Conservation (phyloP, 306 rosid species). For the Malus domestica region DNA sequence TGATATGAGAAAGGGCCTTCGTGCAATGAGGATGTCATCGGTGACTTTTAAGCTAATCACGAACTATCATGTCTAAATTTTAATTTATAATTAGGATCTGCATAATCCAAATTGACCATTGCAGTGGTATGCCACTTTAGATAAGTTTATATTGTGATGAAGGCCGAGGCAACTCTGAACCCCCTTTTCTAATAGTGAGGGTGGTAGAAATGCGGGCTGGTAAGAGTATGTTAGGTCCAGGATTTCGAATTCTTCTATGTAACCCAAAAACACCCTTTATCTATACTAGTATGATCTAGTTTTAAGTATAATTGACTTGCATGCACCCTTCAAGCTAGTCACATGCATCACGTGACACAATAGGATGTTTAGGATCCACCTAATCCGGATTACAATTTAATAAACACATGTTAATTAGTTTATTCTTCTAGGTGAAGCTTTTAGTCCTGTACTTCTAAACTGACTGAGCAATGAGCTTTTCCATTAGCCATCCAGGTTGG, state of each 20-base stretch:
- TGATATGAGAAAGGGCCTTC: not conserved
- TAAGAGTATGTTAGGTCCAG: accelerated
- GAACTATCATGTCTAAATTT: too few relatives aligned
- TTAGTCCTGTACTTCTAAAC: not conserved
- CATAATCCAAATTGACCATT: too few relatives aligned
- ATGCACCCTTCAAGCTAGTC: not conserved
- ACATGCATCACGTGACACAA: constrained; percentile 18
- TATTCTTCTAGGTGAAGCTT: not conserved
- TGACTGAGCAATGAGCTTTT: not conserved
- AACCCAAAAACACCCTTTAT: not conserved
- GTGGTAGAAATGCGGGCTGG: too few relatives aligned
- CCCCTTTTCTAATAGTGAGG: too few relatives aligned
- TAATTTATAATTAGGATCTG: too few relatives aligned
- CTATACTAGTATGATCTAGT: not conserved
- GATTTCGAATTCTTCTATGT: too few relatives aligned
- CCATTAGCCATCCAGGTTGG: constrained; percentile 9
- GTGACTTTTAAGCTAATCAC: too few relatives aligned
- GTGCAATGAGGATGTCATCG: too few relatives aligned
- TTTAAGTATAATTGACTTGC: not conserved
- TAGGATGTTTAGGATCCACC: constrained; percentile 19
- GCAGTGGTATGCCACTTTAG: too few relatives aligned
- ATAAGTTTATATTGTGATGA: too few relatives aligned
- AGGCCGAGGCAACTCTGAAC: too few relatives aligned
- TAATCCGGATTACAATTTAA: not conserved
- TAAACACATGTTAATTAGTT: not conserved